Evolutionary conservation across 805 yeast genomes (phyloP).

Genomic region (Saccharomycopsis capsularis): DNA sequence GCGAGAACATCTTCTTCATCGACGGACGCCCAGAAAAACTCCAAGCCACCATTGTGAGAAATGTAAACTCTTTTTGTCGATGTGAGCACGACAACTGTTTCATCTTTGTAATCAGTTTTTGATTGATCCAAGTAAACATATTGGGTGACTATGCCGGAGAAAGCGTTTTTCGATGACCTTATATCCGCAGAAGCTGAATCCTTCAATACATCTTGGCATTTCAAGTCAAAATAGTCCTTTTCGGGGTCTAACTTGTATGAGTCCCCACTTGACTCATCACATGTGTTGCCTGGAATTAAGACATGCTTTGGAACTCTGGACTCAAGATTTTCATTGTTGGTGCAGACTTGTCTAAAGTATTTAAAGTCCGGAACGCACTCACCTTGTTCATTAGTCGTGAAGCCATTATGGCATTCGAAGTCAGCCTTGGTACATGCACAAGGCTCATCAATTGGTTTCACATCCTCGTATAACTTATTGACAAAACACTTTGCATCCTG

Average conservation of each 20-base stretch:
- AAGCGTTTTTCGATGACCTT: slow-evolving; percentile 32
- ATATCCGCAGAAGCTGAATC: slow-evolving; percentile 29
- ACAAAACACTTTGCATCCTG: slow-evolving; percentile 58
- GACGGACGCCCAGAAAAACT: slow-evolving; percentile 36
- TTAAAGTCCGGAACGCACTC: slow-evolving; percentile 40
- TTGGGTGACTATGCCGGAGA: slow-evolving; percentile 47
- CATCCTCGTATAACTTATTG: slow-evolving; percentile 39
- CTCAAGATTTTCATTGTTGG: slow-evolving; percentile 23
- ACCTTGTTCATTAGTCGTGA: slow-evolving; percentile 30
- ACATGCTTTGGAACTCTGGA: slow-evolving; percentile 20
- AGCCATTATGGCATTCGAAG: slow-evolving; percentile 62
- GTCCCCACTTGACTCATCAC: slow-evolving; percentile 27
- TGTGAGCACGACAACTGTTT: slow-evolving; percentile 59
- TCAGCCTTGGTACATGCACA: slow-evolving; percentile 64
- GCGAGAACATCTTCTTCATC: slow-evolving; percentile 39
- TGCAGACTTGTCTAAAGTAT: slow-evolving; percentile 26
- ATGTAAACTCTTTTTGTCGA: slow-evolving; percentile 45
- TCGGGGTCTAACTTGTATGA: slow-evolving; percentile 26
- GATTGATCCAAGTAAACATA: slow-evolving; percentile 59
- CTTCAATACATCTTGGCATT: slow-evolving; percentile 25
- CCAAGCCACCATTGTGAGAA: slow-evolving; percentile 64
- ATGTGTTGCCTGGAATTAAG: slow-evolving; percentile 38
- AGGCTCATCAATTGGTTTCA: slow-evolving; percentile 40
- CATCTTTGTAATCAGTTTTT: slow-evolving; percentile 41
- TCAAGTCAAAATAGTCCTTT: slow-evolving; percentile 26